Conservation (phyloP, 2,329 filamentous ascomycete species). For the Colletotrichum paranaense region DNA sequence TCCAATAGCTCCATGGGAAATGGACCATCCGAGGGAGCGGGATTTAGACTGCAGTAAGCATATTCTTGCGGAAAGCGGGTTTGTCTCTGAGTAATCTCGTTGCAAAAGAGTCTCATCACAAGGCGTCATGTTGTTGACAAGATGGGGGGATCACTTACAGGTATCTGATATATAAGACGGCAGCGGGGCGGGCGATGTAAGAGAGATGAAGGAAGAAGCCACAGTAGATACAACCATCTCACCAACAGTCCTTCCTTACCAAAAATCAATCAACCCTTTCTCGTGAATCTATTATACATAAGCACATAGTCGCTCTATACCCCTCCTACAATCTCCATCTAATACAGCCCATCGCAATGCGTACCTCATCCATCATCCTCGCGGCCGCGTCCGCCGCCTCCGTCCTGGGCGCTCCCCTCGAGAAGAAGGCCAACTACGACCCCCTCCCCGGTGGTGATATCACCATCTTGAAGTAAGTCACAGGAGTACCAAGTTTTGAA, state of each 20-base stretch:
- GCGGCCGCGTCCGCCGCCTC: conserved; percentile 19
- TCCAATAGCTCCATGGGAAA: conserved; percentile 8
- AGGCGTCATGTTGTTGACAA: conserved; percentile 1
- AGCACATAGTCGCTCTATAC: background rate
- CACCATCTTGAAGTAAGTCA: conserved; percentile 47
- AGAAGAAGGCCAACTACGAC: conserved; percentile 37
- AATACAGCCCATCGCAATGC: conserved; percentile 17
- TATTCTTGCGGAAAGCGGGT: background rate
- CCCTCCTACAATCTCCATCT: background rate
- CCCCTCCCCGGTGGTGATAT: conserved; percentile 37
- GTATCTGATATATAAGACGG: background rate
- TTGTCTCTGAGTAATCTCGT: conserved; percentile 8
- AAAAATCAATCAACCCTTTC: background rate
- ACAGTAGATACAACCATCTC: conserved; percentile 4
- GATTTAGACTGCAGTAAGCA: background rate
- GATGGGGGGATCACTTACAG: background rate
- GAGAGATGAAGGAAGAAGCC: background rate
- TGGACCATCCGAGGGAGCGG: background rate
- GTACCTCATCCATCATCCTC: conserved; percentile 22
- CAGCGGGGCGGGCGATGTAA: too few relatives aligned
- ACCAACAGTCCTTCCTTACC: conserved; percentile 11
- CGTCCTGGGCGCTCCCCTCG: conserved; percentile 23
- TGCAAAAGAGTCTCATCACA: background rate
- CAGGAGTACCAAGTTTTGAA: rapidly evolving
- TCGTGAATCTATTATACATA: background rate